A percentile compares a stretch with the other conserved stretches of the same genome.
phyloP scores from a whole-genome alignment of 108 stramenopile species.

The Schizochytrium sp. region DNA sequence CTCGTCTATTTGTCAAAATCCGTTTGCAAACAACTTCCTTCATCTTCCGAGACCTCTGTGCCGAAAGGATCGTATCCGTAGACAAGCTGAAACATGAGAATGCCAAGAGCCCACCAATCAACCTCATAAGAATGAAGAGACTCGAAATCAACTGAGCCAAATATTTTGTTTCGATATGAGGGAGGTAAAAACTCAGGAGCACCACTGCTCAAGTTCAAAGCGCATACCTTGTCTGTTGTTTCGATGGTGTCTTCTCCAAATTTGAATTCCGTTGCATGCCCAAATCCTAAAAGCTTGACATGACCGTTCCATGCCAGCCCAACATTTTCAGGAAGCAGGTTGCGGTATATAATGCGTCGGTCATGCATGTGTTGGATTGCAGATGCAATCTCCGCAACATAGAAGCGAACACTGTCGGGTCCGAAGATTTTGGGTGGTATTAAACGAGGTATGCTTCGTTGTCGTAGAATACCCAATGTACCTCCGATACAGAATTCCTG shows the following conservation, averaged over 20 bases:
- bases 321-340: conserved; percentile 37
- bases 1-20: background rate
- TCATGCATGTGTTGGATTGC: conserved; percentile 15
- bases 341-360: conserved; percentile 33
- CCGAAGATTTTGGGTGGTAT: background rate
- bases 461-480: background rate
- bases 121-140: background rate
- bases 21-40: conserved; percentile 28
- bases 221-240: background rate
- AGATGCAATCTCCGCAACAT: conserved; percentile 3
- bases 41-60: background rate
- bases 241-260: background rate
- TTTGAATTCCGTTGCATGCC: background rate
- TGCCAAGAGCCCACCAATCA: conserved; percentile 58
- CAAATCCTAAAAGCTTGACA: conserved; percentile 40
- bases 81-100: background rate
- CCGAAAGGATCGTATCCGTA: conserved; percentile 35
- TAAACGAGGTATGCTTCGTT: background rate
- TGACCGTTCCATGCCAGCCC: conserved; percentile 46
- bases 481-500: conserved; percentile 49
- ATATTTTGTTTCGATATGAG: background rate
- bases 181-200: conserved; percentile 39
- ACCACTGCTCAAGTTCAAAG: background rate
- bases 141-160: background rate
- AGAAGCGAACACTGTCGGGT: conserved; percentile 24